Conservation (phyloP, 1,284 basidiomycete species). For the Boletus mariae region DNA sequence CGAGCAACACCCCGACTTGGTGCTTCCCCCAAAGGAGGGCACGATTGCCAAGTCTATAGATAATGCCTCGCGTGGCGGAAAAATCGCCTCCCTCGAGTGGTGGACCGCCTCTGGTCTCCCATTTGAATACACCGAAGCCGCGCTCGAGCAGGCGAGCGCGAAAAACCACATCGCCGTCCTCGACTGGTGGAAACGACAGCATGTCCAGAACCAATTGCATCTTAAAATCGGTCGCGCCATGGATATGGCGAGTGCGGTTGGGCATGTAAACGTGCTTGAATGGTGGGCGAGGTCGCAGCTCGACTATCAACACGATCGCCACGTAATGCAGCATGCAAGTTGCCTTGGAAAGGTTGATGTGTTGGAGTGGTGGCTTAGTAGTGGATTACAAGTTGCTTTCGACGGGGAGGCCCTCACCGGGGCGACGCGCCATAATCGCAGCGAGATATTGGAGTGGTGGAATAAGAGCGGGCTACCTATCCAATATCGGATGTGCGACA, state of each 20-base stretch:
- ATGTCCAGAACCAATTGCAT: slow-evolving; percentile 44
- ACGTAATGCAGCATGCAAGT: slow-evolving; percentile 71
- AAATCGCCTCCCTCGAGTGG: slow-evolving; percentile 67
- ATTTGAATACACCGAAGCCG: slow-evolving; percentile 69
- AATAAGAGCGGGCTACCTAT: slow-evolving; percentile 68
- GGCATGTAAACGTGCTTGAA: slow-evolving; percentile 66
- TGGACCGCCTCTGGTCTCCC: slow-evolving; percentile 56
- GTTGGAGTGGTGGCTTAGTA: slow-evolving; percentile 78
- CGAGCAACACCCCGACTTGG: slow-evolving; percentile 52
- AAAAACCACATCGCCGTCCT: slow-evolving; percentile 69
- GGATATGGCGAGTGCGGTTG: slow-evolving; percentile 73
- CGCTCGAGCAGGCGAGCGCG: slow-evolving; percentile 71
- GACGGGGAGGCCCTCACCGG: slow-evolving; percentile 75
- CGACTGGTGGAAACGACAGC: slow-evolving; percentile 72
- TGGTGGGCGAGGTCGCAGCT: slow-evolving; percentile 80
- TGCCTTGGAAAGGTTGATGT: slow-evolving; percentile 78
- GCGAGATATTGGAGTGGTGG: slow-evolving; percentile 86
- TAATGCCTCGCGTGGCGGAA: slow-evolving; percentile 66
- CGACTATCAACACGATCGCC: slow-evolving; percentile 71
- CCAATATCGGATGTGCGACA: slow-evolving; percentile 80
- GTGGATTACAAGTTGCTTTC: slow-evolving; percentile 70
- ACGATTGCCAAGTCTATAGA: slow-evolving; percentile 65
- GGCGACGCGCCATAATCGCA: slow-evolving; percentile 74
- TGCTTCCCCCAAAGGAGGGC: slow-evolving; percentile 48
- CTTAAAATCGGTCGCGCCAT: slow-evolving; percentile 79